Conservation (phyloP, 2,329 filamentous ascomycete genomes). For the Penicillium griseofulvum region DNA sequence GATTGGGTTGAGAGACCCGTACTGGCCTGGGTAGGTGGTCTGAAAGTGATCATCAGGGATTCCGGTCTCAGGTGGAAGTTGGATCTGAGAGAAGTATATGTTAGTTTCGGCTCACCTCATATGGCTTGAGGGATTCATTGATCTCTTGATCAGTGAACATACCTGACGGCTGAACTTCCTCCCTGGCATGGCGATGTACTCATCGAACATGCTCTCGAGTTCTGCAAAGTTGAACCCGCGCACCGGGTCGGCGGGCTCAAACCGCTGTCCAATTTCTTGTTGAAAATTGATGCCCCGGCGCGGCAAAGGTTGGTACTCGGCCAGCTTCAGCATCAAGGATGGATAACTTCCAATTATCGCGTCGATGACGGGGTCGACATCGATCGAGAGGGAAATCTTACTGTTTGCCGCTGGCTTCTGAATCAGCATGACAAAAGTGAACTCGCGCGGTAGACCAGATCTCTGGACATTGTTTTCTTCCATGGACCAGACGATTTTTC, state of each 20-base stretch:
- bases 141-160: neutral
- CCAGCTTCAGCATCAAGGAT: constrained; percentile 38
- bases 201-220: constrained; percentile 42
- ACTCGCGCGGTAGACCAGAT: constrained; percentile 51
- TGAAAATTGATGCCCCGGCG: constrained; percentile 42
- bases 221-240: constrained; percentile 49
- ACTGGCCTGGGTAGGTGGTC: constrained; percentile 6
- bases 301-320: constrained; percentile 39
- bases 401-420: constrained; percentile 45
- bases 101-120: neutral
- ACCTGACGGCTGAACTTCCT: constrained; percentile 34
- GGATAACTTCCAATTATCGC: constrained; percentile 45
- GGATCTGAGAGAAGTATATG: constrained; percentile 6
- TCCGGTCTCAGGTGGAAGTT: constrained; percentile 12
- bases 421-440: constrained; percentile 52
- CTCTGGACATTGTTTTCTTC: constrained; percentile 51
- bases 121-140: neutral
- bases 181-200: constrained; percentile 48
- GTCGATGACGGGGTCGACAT: constrained; percentile 45
- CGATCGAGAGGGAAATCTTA: constrained; percentile 40
- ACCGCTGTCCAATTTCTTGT: constrained; percentile 45
- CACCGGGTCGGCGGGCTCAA: constrained; percentile 35
- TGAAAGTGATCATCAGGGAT: neutral
- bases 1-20: constrained; percentile 8
- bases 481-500: constrained; percentile 51